Conservation (phyloP, 352 stramenopile species). For the Phytophthora ramorum region DNA sequence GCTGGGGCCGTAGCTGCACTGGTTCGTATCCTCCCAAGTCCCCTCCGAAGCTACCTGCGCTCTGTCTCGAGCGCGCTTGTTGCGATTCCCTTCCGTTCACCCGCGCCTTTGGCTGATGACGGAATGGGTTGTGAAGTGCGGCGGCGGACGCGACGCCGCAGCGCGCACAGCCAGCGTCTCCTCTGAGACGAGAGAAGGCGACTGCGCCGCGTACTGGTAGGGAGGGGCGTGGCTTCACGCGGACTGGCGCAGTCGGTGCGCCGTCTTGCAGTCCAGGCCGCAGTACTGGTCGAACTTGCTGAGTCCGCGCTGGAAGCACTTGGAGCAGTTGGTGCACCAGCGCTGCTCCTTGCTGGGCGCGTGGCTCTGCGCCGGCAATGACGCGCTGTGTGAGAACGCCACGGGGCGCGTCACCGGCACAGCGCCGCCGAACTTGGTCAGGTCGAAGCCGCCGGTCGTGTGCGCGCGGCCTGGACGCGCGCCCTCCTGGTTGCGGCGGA, state of each 20-base stretch:
- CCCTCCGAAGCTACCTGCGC: slow-evolving; percentile 29
- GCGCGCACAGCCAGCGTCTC: slow-evolving; percentile 25
- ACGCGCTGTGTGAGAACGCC: slow-evolving; percentile 25
- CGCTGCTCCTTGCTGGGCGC: slow-evolving; percentile 74
- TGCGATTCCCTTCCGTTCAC: slow-evolving; percentile 2
- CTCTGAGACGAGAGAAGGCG: slow-evolving; percentile 29
- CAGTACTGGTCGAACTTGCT: slow-evolving; percentile 80
- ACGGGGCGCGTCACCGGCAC: neutral
- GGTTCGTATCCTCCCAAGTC: slow-evolving; percentile 7
- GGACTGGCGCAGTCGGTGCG: slow-evolving; percentile 43
- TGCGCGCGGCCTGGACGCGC: slow-evolving; percentile 10
- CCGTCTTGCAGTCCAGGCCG: slow-evolving; percentile 74
- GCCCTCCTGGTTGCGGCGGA: slow-evolving; percentile 48
- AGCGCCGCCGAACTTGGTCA: slow-evolving; percentile 33
- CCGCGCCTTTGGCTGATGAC: slow-evolving; percentile 1
- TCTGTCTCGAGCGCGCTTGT: slow-evolving; percentile 4
- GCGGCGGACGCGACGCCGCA: slow-evolving; percentile 24
- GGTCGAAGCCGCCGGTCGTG: slow-evolving; percentile 21
- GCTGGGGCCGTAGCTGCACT: neutral
- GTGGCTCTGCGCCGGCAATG: slow-evolving; percentile 34
- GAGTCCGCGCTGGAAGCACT: slow-evolving; percentile 73
- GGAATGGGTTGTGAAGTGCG: slow-evolving; percentile 33
- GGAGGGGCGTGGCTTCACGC: slow-evolving; percentile 42
- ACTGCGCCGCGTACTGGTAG: slow-evolving; percentile 30
- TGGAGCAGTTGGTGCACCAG: slow-evolving; percentile 83